Evolutionary conservation across 768 basidiomycete species (phyloP).

Genomic region (Lentinula raphanica): DNA sequence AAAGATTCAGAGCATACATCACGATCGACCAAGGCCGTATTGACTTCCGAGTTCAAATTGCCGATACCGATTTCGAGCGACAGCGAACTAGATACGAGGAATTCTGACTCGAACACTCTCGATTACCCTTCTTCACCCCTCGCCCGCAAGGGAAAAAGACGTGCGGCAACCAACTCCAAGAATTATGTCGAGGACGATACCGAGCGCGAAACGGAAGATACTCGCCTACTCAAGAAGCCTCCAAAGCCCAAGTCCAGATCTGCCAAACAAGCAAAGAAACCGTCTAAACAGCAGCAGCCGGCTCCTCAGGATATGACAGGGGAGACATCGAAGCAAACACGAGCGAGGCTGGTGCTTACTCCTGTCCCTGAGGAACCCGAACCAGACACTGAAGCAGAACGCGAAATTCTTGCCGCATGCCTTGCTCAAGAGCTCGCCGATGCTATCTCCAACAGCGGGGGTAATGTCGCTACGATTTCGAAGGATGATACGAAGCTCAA

Average conservation of each 20-base stretch:
- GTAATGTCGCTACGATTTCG: background rate
- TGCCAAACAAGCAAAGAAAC: background rate
- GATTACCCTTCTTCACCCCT: background rate
- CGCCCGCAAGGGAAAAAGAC: background rate
- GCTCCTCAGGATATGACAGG: no score
- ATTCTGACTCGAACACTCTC: background rate
- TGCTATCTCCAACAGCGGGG: background rate
- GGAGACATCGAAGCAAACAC: background rate
- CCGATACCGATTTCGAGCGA: background rate
- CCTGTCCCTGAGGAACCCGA: slow-evolving; percentile 23
- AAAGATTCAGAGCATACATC: background rate
- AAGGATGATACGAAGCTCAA: background rate
- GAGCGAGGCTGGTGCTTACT: slow-evolving; percentile 19
- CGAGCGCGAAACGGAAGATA: background rate
- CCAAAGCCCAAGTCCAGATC: background rate
- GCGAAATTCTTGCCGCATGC: slow-evolving; percentile 19
- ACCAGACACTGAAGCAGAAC: slow-evolving; percentile 5
- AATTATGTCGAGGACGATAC: background rate
- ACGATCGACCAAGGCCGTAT: background rate
- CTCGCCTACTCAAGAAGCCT: background rate
- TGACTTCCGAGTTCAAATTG: no score
- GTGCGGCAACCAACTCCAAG: background rate
- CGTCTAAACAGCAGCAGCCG: background rate
- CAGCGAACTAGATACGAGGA: background rate
- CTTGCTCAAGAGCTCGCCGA: slow-evolving; percentile 34